phyloP scores from a whole-genome alignment of 1,284 basidiomycete genomes.

The Puccinia coronata region DNA sequence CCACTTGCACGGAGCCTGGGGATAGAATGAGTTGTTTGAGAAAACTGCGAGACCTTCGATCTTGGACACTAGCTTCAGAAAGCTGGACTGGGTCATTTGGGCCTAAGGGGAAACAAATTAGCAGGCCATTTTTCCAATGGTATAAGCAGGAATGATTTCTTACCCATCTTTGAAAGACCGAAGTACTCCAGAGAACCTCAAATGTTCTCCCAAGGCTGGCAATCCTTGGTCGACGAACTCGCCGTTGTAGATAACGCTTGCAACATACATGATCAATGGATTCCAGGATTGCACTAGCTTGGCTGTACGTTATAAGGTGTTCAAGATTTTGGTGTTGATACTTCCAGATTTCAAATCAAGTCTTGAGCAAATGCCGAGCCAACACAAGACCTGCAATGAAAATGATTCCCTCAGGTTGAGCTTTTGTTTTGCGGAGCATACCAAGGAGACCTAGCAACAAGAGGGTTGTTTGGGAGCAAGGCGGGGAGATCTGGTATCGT shows the following conservation, averaged over 20 bases:
- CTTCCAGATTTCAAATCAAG: background rate
- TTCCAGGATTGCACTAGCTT: background rate
- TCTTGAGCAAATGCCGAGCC: too few species aligned
- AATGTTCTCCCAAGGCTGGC: background rate
- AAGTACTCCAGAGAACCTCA: background rate
- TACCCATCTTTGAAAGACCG: background rate
- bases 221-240: background rate
- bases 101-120: background rate
- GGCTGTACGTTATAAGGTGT: background rate
- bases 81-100: background rate
- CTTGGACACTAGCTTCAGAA: background rate
- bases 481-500: too few species aligned
- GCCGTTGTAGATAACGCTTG: background rate
- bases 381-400: too few species aligned
- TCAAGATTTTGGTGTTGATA: background rate
- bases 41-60: background rate
- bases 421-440: background rate
- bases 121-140: background rate
- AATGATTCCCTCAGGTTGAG: too few species aligned
- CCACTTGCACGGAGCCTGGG: background rate
- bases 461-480: background rate
- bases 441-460: background rate
- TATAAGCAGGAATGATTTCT: background rate
- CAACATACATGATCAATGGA: background rate
- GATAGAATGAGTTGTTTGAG: background rate